phyloP scores from a whole-genome alignment of 768 basidiomycete genomes.

The Holtermanniella nyarrowii region DNA sequence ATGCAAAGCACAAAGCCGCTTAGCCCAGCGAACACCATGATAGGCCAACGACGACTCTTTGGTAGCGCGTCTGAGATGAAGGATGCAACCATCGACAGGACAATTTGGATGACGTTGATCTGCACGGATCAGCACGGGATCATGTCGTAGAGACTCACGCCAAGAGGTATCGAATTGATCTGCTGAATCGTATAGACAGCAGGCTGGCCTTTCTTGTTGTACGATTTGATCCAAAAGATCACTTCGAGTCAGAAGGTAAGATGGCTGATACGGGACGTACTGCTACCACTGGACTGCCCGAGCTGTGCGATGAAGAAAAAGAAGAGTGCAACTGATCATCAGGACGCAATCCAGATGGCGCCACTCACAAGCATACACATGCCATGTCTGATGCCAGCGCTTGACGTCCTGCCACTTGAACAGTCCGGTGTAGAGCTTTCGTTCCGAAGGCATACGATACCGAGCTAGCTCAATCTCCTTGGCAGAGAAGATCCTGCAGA shows the following conservation, averaged over 20 bases:
- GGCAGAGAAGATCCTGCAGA: constrained; percentile 19
- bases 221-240: constrained; percentile 28
- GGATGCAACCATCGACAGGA: constrained; percentile 12
- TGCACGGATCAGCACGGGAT: neutral
- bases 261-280: no score
- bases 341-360: no score
- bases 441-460: constrained; percentile 19
- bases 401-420: constrained; percentile 28
- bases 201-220: constrained; percentile 6
- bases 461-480: constrained; percentile 19
- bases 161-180: constrained; percentile 20
- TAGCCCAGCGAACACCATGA: constrained; percentile 16
- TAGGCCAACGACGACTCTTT: constrained; percentile 19
- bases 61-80: constrained; percentile 22
- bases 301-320: constrained; percentile 22
- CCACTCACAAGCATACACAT: constrained; percentile 25
- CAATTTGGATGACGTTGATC: constrained; percentile 27
- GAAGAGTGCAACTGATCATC: constrained; percentile 15
- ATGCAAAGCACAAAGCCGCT: constrained; percentile 10
- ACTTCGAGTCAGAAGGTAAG: constrained; percentile 5
- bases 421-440: constrained; percentile 20
- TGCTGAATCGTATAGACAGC: constrained; percentile 14
- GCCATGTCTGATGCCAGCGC: constrained; percentile 27
- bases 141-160: constrained; percentile 5
- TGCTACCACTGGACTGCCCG: constrained; percentile 16